Base-by-base conservation (phyloP, 768 basidiomycete genomes). In the Boletus insuetus region DNA sequence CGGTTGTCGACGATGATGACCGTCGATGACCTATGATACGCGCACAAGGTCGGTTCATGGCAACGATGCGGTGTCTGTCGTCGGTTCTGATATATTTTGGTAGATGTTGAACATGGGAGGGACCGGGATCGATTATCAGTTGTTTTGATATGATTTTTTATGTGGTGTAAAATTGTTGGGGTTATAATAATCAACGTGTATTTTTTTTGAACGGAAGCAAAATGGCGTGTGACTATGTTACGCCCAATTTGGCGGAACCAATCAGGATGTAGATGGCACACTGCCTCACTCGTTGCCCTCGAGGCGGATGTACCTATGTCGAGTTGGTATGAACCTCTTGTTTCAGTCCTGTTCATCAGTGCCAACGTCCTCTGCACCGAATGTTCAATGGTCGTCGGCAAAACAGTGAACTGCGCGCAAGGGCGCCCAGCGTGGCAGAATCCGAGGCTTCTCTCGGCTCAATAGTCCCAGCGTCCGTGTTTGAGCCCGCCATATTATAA, bases 1-100 rank as follows among this genome's bases (percentile, higher is more conserved):
- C 71, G 79, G 39, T 64, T 84, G 54, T 82, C 80, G 61, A 75
- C 72, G 58, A 76, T 77, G 61, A 72, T 82, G n/a, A 77, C 71
- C 35, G 72, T 78, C 39, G 82, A 82, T 20, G 70, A 71, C 34
- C 43, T 67, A 32, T 70, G 22, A 44, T 43, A 26, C 26, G 26
- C 26, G 26, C 9, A 29, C 26, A 44, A 64, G 58, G 64, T 68
- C 29, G 22, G 55, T 20, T n/a, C 9, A 10, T 16, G 14, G 9
- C 1, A 12, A 37, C 16, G 35, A 12, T 24, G 35, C 17, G 16
- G 29, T 40, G 32, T 34, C 42, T 20, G 17, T 19, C 19, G n/a
- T 26, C 7, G 32, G 19, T 46, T 22, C 51, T 68, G 40, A 49
- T 3, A 49, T 3, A 4, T 19, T 26, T 8, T 12, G 20, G 17